Base-by-base conservation (phyloP, 345 rosid genomes). In the Passiflora organensis region DNA sequence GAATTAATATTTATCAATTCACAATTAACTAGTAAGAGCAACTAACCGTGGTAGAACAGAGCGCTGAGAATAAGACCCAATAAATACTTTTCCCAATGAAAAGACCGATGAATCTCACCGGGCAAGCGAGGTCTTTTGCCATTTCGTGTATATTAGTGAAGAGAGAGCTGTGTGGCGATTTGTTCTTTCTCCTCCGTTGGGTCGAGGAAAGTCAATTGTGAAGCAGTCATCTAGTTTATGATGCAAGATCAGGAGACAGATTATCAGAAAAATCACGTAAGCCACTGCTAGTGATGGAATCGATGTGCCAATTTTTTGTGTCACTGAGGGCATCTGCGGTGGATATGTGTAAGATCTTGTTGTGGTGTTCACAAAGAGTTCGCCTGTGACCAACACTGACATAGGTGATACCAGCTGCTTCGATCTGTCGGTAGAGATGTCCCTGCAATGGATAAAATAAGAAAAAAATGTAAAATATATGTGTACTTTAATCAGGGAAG, bases 351-450 rank as follows among this genome's bases (percentile, higher is more conserved):
- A 91, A 69, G 49, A 86, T 66, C 68, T 50, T 78, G 25, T 39
- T 60, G 50, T 91, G 98, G 47, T 80, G 73, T 49, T 72, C 70
- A 49, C 55, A 72, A 25, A 91, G 80, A 54, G 89, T 86, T 61
- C 74, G 74, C 18, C 96, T 80, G 61, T 91, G 96, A 55, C 98
- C 96, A 43, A 91, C 44, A 74, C 98, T 91, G 36, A 88, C 51
- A 72, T 80, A 91, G 18, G 98, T 84, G 59, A 86, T 81, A 58
- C 85, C 96, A 12, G 89, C 95, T 50, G 67, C 76, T 68, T 78
- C 73, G 53, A 88, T 84, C 60, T 81, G 82, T 81, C 67, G 70
- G 72, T 86, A 86, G 43, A 91, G 72, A 71, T 81, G 82, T 16
- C 70, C 79, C 96, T 88, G 69, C 64, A 49, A 21, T 60, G 60